A percentile compares a stretch with the other conserved stretches of the same genome.
phyloP scores from a whole-genome alignment of 441 rosid species.

The Raphanus hybrid region DNA sequence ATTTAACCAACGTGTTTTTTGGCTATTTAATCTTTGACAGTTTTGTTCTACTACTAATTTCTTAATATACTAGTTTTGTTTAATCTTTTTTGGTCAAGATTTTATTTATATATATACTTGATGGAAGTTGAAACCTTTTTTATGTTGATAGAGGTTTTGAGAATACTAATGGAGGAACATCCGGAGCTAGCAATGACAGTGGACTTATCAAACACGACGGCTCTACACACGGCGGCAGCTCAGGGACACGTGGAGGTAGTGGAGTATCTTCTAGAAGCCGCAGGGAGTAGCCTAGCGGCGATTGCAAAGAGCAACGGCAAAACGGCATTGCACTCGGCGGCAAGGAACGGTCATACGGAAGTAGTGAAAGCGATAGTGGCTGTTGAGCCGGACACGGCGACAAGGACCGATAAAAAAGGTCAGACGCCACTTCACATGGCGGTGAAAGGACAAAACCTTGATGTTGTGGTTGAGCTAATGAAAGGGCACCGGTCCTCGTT shows the following conservation, averaged over 20 bases:
- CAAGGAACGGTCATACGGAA: constrained; percentile 75
- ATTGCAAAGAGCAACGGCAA: constrained; percentile 83
- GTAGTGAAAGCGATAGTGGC: constrained; percentile 62
- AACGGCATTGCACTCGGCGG: constrained; percentile 81
- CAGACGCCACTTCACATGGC: constrained; percentile 94
- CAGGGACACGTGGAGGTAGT: constrained; percentile 76
- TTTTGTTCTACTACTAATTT: not conserved
- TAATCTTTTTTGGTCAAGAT: not conserved
- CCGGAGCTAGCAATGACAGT: constrained; percentile 85
- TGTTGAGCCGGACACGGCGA: constrained; percentile 56
- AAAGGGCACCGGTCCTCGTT: constrained; percentile 53
- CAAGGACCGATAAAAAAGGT: constrained; percentile 76
- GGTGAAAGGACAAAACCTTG: constrained; percentile 71
- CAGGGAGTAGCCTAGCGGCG: constrained; percentile 65
- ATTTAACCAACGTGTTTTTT: not conserved
- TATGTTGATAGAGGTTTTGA: constrained; percentile 52
- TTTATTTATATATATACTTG: not conserved
- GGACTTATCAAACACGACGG: constrained; percentile 75
- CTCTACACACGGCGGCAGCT: constrained; percentile 77
- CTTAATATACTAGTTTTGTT: not conserved
- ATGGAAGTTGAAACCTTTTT: not conserved
- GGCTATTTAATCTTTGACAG: not conserved
- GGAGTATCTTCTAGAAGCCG: constrained; percentile 54
- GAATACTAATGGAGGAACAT: constrained; percentile 64
- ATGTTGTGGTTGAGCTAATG: constrained; percentile 67